Conservation (phyloP, 441 rosid species). For the Corymbia calophylla region DNA sequence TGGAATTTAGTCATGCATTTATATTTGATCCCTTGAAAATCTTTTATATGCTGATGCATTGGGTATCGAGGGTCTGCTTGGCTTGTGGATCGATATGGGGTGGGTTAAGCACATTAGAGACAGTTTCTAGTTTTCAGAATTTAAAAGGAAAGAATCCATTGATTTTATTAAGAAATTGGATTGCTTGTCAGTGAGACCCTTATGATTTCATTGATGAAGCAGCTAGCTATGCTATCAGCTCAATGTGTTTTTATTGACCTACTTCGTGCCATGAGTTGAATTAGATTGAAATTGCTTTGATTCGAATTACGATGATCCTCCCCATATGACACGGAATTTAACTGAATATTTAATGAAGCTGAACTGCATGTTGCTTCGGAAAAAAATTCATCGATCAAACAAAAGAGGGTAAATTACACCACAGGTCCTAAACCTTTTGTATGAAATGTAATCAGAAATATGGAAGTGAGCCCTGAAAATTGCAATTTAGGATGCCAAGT, state of each 20-base stretch:
- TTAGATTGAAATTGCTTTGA: not conserved
- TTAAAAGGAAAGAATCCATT: not conserved
- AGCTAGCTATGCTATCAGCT: not conserved
- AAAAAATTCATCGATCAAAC: not conserved
- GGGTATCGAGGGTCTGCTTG: not conserved
- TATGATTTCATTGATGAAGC: not conserved
- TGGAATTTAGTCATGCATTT: not conserved
- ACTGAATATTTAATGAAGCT: not conserved
- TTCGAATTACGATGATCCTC: not conserved
- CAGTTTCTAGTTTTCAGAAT: not conserved
- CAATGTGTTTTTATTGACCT: not conserved
- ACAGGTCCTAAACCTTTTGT: not conserved
- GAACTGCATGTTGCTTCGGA: not conserved
- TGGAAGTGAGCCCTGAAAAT: not conserved
- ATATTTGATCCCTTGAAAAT: not conserved
- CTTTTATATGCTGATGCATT: not conserved
- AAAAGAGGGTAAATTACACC: not conserved
- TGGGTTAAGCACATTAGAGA: not conserved
- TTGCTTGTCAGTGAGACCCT: not conserved
- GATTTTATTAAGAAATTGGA: not conserved
- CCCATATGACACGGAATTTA: not conserved
- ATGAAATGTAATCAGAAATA: not conserved
- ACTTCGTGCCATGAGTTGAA: not conserved
- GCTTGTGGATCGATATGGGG: not conserved
- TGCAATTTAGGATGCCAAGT: not conserved